These are phyloP conservation scores for Dactylis glomerata DNA, from an alignment of 176 grass and related monocot species.

Conservation along the genomic window DNA sequence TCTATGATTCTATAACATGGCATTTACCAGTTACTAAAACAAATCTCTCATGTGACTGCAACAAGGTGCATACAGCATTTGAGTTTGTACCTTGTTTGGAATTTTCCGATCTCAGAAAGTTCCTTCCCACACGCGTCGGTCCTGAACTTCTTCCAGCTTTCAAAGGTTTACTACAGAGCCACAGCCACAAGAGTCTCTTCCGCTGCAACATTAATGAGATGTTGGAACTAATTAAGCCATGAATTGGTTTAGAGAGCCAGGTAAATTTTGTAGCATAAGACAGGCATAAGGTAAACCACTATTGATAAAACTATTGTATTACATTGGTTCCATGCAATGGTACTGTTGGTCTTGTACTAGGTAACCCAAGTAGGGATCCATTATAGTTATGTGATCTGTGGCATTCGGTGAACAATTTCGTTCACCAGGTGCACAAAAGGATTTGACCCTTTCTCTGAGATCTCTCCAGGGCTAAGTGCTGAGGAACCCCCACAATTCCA, in stretches of 20 bases:
- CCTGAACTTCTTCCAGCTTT: conserved; percentile 70
- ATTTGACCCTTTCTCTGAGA: background rate
- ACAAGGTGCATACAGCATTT: background rate
- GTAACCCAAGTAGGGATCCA: background rate
- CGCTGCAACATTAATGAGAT: background rate
- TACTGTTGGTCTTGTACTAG: too few relatives aligned
- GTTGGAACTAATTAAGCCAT: background rate
- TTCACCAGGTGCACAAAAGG: background rate
- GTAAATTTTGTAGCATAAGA: background rate
- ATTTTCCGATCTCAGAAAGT: conserved; percentile 63
- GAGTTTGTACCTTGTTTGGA: conserved; percentile 63
- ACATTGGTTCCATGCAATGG: background rate
- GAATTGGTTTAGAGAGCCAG: background rate
- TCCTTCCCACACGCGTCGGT: conserved; percentile 62
- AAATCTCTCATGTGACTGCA: background rate
- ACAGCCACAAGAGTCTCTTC: conserved; percentile 32
- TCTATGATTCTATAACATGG: background rate
- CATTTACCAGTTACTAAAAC: background rate
- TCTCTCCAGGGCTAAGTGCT: background rate
- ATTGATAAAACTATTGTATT: background rate
- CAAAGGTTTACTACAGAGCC: conserved; percentile 36
- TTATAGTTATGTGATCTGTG: background rate
- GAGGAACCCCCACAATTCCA: background rate
- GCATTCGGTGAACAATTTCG: background rate
- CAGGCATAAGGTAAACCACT: background rate